These are phyloP conservation scores for Kuraishia molischiana DNA, from an alignment of 805 yeast genomes.

Conservation along the genomic window DNA sequence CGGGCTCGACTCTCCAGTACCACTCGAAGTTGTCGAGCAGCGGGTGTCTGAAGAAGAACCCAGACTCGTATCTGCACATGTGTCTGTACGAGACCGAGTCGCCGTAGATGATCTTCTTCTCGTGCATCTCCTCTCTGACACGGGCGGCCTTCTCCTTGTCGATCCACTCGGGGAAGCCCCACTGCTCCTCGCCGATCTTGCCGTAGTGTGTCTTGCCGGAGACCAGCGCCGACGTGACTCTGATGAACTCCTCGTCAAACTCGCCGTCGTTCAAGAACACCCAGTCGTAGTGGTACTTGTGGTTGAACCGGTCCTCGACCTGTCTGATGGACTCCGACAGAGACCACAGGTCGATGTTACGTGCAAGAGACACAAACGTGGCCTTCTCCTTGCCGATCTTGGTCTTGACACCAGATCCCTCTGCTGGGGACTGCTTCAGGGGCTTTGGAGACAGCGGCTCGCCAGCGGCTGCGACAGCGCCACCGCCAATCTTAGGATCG, in stretches of 20 bases:
- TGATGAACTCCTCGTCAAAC: conserved; percentile 74
- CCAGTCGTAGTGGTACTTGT: conserved; percentile 83
- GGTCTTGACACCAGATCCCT: conserved; percentile 3
- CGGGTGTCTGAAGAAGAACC: conserved; percentile 78
- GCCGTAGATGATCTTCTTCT: conserved; percentile 49
- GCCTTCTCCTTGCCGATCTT: conserved; percentile 52
- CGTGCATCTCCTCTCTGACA: conserved; percentile 42
- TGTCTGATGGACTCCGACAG: conserved; percentile 58
- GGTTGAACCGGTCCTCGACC: conserved; percentile 85
- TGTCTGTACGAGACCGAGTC: conserved; percentile 67
- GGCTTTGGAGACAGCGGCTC: conserved; percentile 6
- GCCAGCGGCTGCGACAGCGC: conserved; percentile 8
- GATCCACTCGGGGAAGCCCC: conserved; percentile 83
- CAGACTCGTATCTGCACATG: conserved; percentile 90
- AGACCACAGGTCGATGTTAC: conserved; percentile 62
- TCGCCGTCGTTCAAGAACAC: conserved; percentile 85
- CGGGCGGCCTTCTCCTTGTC: conserved; percentile 58
- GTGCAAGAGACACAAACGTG: conserved; percentile 71
- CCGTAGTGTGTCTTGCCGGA: conserved; percentile 79
- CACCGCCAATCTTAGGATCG: conserved; percentile 4
- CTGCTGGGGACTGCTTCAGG: conserved; percentile 4
- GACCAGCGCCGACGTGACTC: conserved; percentile 52
- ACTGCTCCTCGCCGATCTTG: conserved; percentile 69
- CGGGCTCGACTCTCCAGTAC: conserved; percentile 96
- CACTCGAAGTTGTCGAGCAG: conserved; percentile 69